Evolutionary conservation across 495 filamentous ascomycete genomes (phyloP), one percentile per base, ranked within the genome.

Genomic region (Aspergillus affinis): DNA sequence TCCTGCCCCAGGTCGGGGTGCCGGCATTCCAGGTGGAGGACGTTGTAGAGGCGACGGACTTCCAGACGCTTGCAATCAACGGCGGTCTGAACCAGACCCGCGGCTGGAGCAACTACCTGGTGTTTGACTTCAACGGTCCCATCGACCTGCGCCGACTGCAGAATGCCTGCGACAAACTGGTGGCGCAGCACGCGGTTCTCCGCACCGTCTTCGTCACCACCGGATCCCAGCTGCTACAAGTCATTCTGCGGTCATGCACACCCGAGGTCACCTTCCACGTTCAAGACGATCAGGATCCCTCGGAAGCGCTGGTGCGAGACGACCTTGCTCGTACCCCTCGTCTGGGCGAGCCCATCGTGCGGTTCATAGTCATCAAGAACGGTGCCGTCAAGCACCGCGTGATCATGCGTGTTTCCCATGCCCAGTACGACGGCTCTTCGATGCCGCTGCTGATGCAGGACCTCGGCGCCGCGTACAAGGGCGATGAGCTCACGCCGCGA

Each of bases 271-370:
- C 47, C 18, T 20, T 67, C 10, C 52, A 60, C 44, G 41, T 56
- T 53, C 52, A 53, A 17, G 62, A 67, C 46, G 53, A 60, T n/a
- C 69, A 74, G 13, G 59, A 72, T 2, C 83, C 80, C 20, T 73
- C 69, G 3, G 57, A 69, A 15, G 64, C 71, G 15, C 62, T 82
- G 6, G 76, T 65, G 19, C 49, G 71, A 9, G 55, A 60, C 0
- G 72, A 78, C 54, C 64, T 77, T 0, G 73, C 81, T 23, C 64
- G 69, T 4, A 70, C 65, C 2, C 77, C 80, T 57, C 76, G 73
- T 0, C 75, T 82, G 2, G 84, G 83, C 2, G 79, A 81, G 21
- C 74, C 80, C 0, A 83, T 85, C 48, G 70, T 85, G 13, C 78
- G 81, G 49, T 82, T 85, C 62, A 70, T 79, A 26, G 74, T 83